Base-by-base conservation (phyloP, 1,139 yeast species). In the Nakaseomyces sp. region DNA sequence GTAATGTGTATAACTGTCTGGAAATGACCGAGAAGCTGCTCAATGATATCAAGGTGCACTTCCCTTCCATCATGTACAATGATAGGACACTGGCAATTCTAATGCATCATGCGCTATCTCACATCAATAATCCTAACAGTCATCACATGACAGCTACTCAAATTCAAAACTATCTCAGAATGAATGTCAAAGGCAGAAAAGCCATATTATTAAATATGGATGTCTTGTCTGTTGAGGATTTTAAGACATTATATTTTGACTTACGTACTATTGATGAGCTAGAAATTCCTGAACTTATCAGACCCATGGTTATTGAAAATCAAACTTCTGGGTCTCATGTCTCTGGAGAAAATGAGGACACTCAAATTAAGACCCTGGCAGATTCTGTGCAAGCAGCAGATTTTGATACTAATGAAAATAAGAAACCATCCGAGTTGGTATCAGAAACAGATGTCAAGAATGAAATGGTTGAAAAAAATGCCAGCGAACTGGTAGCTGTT, bases 201-300 rank as follows among this genome's bases (percentile, higher is more conserved):
- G 73, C 70, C 20, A 64, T 84, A n/a, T 67, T 87, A 43, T 61
- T 71, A 28, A 78, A 82, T 56, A 72, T 81, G 22, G 95, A 86
- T 56, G 69, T 85, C 6, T 67, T 89, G 28, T 85, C 89, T 0
- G 68, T 80, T 3, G 75, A 76, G n/a, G 78, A 79, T 44, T 70
- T 82, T 46, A 70, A 72, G 38, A 44, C 29, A 15, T 46, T 54
- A 17, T 37, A 36, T 43, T 38, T 41, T 35, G 54, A 50, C 18
- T 43, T 50, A 29, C 45, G 47, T 18, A 12, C 28, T n/a, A 28
- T 39, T 30, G 29, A 39, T 15, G 28, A 30, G n/a, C 10, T 10
- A 1, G 26, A 29, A 2, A 29, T 39, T 13, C 41, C 41, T 19
- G 28, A 39, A n/a, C 19, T 20, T 12, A 13, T 39, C 4, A 57